Evolutionary conservation across 2,329 filamentous ascomycete species (phyloP), one percentile per base, ranked within the genome.

Genomic region (Cytospora leucostoma): DNA sequence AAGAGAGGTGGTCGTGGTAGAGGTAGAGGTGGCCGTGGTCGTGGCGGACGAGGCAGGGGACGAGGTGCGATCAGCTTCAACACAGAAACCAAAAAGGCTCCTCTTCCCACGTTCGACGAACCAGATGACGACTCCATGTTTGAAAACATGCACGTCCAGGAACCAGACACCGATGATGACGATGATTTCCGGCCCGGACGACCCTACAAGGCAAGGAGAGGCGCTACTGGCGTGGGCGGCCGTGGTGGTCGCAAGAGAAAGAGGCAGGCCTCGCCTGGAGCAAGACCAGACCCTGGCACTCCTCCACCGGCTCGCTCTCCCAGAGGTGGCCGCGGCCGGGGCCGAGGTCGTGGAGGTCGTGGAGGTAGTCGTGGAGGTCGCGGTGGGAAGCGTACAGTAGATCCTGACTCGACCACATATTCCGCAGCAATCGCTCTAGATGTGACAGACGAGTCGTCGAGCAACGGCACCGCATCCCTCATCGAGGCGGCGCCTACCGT

Each of bases 121-220:
- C 58, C 61, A 3, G 62, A 66, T 2, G 62, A 62, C n/a, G 62
- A 62, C 0, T 51, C 55, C 7, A 52, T 52, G 8, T 6, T 37
- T 10, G 59, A 64, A 13, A 50, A 47, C 37, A 40, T 55, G 17
- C 32, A 33, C 32, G 17, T 59, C 6, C 66, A 67, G 10, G 69
- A 72, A 6, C 63, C 68, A 8, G 70, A 70, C 21, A 67, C 71
- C 38, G 65, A 66, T 44, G 62, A 66, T 15, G 59, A 64, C 34
- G 65, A 63, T 15, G 66, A 67, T 47, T 67, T 67, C 55, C 57
- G 58, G 21, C 65, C 66, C 21, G 55, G 51, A 38, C 58, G 59
- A 37, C 32, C 47, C 10, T 38, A 54, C 15, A 66, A 34, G 44
- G 37, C 53, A 4, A 66, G 33, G 58, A 59, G 61, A 21, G 61